Percentiles rank a stretch among this genome's conserved stretches.
phyloP scores from a whole-genome alignment of 2,329 filamentous ascomycete genomes.

The Diaporthe destruens region DNA sequence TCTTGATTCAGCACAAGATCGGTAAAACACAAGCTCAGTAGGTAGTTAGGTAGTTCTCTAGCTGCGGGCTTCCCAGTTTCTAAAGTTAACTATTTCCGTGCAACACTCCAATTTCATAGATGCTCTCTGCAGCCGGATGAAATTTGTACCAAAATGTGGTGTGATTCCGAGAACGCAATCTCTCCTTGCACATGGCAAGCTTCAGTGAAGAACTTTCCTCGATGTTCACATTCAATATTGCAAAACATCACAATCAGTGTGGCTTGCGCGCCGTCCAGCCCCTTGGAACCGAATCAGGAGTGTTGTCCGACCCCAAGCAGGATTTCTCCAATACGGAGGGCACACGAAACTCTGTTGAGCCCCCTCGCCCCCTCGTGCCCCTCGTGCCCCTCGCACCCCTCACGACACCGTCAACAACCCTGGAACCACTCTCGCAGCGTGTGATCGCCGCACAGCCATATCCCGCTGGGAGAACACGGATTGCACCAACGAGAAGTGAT shows the following conservation, averaged over 20 bases:
- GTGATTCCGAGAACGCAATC: too few species aligned
- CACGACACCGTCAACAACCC: conserved; percentile 28
- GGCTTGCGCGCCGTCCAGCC: conserved; percentile 19
- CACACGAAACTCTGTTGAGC: conserved; percentile 11
- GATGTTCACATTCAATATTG: not conserved
- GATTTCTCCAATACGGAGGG: conserved; percentile 26
- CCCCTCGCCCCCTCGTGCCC: conserved; percentile 15
- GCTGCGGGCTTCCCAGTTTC: too few species aligned
- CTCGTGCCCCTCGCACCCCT: conserved; percentile 24
- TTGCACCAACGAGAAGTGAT: conserved; percentile 22
- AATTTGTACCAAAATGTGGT: not conserved
- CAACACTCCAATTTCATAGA: conserved; percentile 6
- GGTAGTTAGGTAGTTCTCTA: too few species aligned
- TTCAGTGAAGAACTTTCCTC: not conserved
- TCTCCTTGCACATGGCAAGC: not conserved
- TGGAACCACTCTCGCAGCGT: conserved; percentile 11
- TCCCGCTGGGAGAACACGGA: conserved; percentile 5
- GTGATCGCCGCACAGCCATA: conserved; percentile 34
- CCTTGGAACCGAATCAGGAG: conserved; percentile 18
- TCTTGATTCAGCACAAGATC: too few species aligned
- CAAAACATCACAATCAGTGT: not conserved
- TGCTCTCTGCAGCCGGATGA: not conserved
- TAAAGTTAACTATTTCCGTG: not conserved
- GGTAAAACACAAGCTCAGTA: too few species aligned
- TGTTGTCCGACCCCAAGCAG: conserved; percentile 24